Evolutionary conservation across 23 red algal species (phyloP), one percentile per base, ranked within the genome.

Genomic region (Gracilaria vermiculophylla): DNA sequence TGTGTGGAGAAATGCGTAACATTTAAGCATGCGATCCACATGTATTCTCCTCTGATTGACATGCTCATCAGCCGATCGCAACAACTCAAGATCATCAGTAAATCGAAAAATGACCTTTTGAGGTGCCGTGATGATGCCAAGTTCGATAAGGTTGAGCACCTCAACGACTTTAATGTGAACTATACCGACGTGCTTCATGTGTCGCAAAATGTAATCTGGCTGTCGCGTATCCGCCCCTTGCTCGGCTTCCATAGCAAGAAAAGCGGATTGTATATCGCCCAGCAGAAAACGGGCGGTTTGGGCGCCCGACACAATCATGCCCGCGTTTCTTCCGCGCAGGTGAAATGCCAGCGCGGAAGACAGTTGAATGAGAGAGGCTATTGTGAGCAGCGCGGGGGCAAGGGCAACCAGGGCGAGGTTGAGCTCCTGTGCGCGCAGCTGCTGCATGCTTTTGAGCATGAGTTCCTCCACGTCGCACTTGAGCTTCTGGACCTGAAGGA

Each of bases 391-490:
- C 15, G 84, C 62, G 1, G 84, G 84, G 1, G 69, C 84, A 16
- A 88, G 52, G 8, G 84, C 84, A 10, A 88, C 70, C 2, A 88
- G 84, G 19, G 84, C 70, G 24, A 88, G 72, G 47, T 88, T 88
- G 2, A 88, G 84, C 28, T 88, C 84, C 21, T 88, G 84, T 53
- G 84, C 84, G n/a, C 72, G 69, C 29, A 88, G 53, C 3, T 77
- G 37, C 40, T 88, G 84, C 69, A 73, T 88, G 84, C 66, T 76
- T 33, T 88, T 88, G 27, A 88, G 56, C 84, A 88, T 88, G 25
- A 88, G 53, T 44, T 88, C 84, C 37, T 88, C 84, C 7, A 88
- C 84, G 61, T 88, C 84, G 53, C 84, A 88, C 66, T 88, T 88
- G 29, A 88, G 57, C 48, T 88, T 88, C 53, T 88, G 84, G 29